These are phyloP conservation scores for Trametes cinnabarina DNA, from an alignment of 768 basidiomycete genomes.

Conservation along the genomic window DNA sequence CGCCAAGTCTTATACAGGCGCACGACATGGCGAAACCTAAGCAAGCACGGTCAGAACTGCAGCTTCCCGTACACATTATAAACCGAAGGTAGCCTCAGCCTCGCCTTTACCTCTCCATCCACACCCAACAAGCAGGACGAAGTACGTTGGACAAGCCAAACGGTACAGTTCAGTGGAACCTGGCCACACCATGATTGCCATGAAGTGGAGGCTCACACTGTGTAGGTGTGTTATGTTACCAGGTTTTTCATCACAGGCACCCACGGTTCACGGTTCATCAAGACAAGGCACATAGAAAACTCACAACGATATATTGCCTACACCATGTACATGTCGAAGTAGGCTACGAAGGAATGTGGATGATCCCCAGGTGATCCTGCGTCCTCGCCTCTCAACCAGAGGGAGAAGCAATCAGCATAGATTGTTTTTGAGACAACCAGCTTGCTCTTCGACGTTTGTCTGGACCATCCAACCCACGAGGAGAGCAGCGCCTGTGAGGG, in stretches of 20 bases:
- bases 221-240: conserved; percentile 84
- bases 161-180: conserved; percentile 3
- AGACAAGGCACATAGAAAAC: conserved; percentile 9
- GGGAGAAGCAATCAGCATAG: conserved; percentile 90
- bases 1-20: too few relatives aligned
- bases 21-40: background rate
- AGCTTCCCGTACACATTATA: background rate
- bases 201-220: conserved; percentile 30
- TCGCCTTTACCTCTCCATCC: conserved; percentile 85
- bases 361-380: conserved; percentile 90
- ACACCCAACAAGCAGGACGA: conserved; percentile 50
- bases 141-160: conserved; percentile 22
- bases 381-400: conserved; percentile 84
- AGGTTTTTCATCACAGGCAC: conserved; percentile 78
- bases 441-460: conserved; percentile 82
- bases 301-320: conserved; percentile 9
- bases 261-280: conserved; percentile 11
- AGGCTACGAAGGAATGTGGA: conserved; percentile 46
- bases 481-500: conserved; percentile 35
- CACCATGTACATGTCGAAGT: conserved; percentile 11
- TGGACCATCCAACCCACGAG: conserved; percentile 73
- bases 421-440: conserved; percentile 81
- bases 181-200: conserved; percentile 7
- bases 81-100: conserved; percentile 55
- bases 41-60: conserved; percentile 4